phyloP scores from a whole-genome alignment of 495 filamentous ascomycete species.

The Penicillium ucsense region DNA sequence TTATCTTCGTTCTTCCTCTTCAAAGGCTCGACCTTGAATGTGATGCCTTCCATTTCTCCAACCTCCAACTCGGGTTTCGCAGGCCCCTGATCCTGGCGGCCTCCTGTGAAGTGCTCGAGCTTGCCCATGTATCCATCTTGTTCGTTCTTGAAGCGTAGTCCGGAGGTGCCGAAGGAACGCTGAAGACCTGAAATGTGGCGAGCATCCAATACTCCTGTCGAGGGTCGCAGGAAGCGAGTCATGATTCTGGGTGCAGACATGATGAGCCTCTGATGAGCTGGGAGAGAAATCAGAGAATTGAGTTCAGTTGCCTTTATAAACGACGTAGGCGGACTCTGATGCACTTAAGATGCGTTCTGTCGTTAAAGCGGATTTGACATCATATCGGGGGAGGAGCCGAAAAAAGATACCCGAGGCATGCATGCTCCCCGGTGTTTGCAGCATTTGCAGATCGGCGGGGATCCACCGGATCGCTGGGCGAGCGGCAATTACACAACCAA shows the following conservation, averaged over 20 bases:
- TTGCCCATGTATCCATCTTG: constrained; percentile 50
- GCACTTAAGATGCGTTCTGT: too few species aligned
- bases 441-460: constrained; percentile 20
- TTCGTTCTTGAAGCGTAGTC: constrained; percentile 31
- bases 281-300: too few species aligned
- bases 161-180: constrained; percentile 29
- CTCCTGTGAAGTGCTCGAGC: constrained; percentile 55
- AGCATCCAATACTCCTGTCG: constrained; percentile 13
- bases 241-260: constrained; percentile 34
- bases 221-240: constrained; percentile 21
- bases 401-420: constrained; percentile 11
- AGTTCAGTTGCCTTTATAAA: too few species aligned
- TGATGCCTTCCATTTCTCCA: constrained; percentile 82
- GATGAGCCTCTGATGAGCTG: constrained; percentile 2
- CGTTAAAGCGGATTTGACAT: constrained; percentile 28
- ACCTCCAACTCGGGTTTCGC: constrained; percentile 68
- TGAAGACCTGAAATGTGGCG: constrained; percentile 10
- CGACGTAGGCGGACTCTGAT: too few species aligned
- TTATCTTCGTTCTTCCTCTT: constrained; percentile 70
- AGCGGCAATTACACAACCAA: constrained; percentile 7
- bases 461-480: constrained; percentile 11
- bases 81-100: constrained; percentile 40
- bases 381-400: constrained; percentile 24
- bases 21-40: constrained; percentile 83
- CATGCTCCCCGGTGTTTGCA: constrained; percentile 23